These are phyloP conservation scores for Penicillium capsulatum DNA, from an alignment of 2,329 filamentous ascomycete genomes.

Conservation along the genomic window DNA sequence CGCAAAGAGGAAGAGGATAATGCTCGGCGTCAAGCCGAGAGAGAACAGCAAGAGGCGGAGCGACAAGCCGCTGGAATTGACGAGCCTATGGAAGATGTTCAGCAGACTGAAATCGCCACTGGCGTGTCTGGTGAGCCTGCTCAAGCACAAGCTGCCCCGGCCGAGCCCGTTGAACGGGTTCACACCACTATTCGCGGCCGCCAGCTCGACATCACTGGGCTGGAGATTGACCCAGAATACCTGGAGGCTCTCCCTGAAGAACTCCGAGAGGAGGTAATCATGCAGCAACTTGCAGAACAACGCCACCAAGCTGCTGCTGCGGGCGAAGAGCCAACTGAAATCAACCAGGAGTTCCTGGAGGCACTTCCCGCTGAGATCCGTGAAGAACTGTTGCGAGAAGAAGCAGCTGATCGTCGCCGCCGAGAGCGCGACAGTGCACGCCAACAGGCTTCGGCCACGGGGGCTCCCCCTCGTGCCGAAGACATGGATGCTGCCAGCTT, in stretches of 20 bases:
- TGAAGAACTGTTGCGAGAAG: constrained; percentile 83
- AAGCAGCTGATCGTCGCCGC: constrained; percentile 81
- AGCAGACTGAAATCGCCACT: constrained; percentile 46
- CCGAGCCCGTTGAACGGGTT: constrained; percentile 57
- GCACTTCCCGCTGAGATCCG: constrained; percentile 87
- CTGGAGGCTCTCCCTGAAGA: constrained; percentile 97
- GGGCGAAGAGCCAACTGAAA: constrained; percentile 61
- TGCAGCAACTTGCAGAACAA: constrained; percentile 78
- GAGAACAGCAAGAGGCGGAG: constrained; percentile 59
- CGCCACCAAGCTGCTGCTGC: constrained; percentile 69
- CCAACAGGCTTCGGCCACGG: constrained; percentile 53
- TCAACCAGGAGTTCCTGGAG: constrained; percentile 89
- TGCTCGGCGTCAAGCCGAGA: constrained; percentile 57
- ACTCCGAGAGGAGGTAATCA: constrained; percentile 90
- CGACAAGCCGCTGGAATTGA: constrained; percentile 43
- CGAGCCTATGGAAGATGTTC: constrained; percentile 73
- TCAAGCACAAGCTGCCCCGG: constrained; percentile 44
- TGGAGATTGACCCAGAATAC: constrained; percentile 93
- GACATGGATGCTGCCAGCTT: constrained; percentile 95
- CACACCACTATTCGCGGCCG: constrained; percentile 81
- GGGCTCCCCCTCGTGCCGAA: constrained; percentile 54
- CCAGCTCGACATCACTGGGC: constrained; percentile 85
- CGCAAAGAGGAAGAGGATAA: constrained; percentile 65
- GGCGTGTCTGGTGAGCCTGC: constrained; percentile 21
- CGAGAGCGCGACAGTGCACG: constrained; percentile 78